Percentiles rank a stretch among this genome's conserved stretches.
These are phyloP conservation scores for Fusarium sp. DNA, from an alignment of 2,329 filamentous ascomycete genomes.

Conservation along the genomic window DNA sequence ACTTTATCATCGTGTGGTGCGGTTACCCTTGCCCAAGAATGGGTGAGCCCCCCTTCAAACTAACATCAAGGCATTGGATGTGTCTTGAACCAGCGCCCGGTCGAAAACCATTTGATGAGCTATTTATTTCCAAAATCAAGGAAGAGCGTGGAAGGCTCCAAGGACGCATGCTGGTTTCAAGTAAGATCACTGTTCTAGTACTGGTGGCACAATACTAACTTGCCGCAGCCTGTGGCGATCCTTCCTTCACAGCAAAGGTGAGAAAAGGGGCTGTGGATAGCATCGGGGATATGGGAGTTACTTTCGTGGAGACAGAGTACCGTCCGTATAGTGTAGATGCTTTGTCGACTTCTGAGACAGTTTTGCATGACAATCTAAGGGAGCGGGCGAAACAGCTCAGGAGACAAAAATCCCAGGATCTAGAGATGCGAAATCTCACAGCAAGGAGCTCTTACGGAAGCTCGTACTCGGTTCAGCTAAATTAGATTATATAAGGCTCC, in stretches of 20 bases:
- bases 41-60: slow-evolving; percentile 1
- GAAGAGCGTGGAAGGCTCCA: background rate
- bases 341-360: background rate
- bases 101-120: slow-evolving; percentile 1
- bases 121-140: slow-evolving; percentile 6
- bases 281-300: background rate
- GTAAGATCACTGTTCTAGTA: background rate
- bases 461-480: background rate
- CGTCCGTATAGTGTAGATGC: background rate
- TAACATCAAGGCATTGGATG: background rate
- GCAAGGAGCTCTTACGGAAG: background rate
- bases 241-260: background rate
- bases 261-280: background rate
- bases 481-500: background rate
- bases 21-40: slow-evolving; percentile 9
- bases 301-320: slow-evolving; percentile 5
- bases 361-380: background rate
- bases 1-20: slow-evolving; percentile 11
- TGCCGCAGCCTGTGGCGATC: background rate
- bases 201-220: background rate
- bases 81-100: slow-evolving; percentile 5
- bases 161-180: slow-evolving; percentile 2
- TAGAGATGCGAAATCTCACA: background rate
- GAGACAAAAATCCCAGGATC: background rate
- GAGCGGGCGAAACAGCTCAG: background rate